Evolutionary conservation across 257 asterid species (phyloP), one percentile per base, ranked within the genome.

Genomic region (Nicotiana paniculata): DNA sequence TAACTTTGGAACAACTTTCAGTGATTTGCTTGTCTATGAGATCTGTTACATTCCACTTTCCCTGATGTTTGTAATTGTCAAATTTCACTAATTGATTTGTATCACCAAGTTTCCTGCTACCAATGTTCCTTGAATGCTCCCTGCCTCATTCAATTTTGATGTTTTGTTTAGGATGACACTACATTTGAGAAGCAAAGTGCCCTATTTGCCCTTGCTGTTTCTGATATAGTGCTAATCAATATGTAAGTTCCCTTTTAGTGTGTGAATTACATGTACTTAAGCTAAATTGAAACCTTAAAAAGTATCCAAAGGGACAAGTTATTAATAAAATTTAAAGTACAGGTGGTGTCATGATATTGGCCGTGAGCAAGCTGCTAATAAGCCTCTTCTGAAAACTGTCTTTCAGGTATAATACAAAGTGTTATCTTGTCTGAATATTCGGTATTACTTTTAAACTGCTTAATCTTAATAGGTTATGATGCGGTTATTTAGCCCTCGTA

Each of bases 331-430:
- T 81, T 81, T 37, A 32, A 66, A 81, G 59, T 83, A 83, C 86
- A 96, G 97, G 97, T 94, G 98, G 99, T 96, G 97, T 82, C 97
- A 94, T 88, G 99, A 96, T 82, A 96, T 94, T 87, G 99, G 98
- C 55, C 98, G 97, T 85, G 98, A 96, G 84, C 98, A 94, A 81
- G 99, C 99, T 35, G 97, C 99, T 82, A 94, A 96, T 90, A 94
- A 94, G 87, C 97, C 98, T 82, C 98, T 96, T 80, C 80, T 96
- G 63, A 94, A 94, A 90, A 96, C 97, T 81, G 97, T 96, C 39
- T 96, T 94, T 85, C 99, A 96, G 94, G 99, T 91, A 83, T 37
- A 64, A 18, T 58, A 58, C 54, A 77, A 18, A 48, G 55, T 18
- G 69, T 16, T 57, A 18, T 33, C 21, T 58, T 54, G 69, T 11